Conservation (phyloP, 352 stramenopile genomes). For the Blastocystis sp. region DNA sequence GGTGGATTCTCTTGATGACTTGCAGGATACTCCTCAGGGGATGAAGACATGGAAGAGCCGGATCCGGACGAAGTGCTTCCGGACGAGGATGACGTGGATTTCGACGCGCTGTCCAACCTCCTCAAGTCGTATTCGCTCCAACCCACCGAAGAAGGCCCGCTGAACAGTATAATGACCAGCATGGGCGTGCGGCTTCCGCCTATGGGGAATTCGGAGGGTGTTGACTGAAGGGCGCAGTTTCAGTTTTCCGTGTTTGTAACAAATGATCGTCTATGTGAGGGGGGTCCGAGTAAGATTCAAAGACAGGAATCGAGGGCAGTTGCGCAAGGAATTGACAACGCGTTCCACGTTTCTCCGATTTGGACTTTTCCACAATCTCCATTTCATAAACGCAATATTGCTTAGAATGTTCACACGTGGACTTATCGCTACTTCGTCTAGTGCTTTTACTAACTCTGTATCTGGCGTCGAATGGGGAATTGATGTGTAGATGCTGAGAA, state of each 20-base stretch:
- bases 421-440: conserved; percentile 62
- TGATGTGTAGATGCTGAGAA: conserved; percentile 66
- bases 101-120: conserved; percentile 23
- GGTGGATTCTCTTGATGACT: not conserved
- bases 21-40: not conserved
- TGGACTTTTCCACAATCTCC: conserved; percentile 5
- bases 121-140: conserved; percentile 14
- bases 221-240: not conserved
- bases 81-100: not conserved
- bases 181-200: conserved; percentile 11
- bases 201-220: not conserved
- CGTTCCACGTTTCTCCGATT: conserved; percentile 61
- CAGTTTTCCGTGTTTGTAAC: not conserved
- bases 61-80: not conserved
- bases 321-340: not conserved
- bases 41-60: not conserved
- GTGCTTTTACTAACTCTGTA: conserved; percentile 57
- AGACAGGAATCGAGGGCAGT: not conserved
- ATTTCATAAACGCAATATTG: conserved; percentile 37
- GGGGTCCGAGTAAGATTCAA: too few relatives aligned
- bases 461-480: too few relatives aligned
- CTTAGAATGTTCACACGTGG: conserved; percentile 66
- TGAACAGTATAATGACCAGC: conserved; percentile 43
- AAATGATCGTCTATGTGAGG: not conserved
- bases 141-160: not conserved